Evolutionary conservation across 2,329 filamentous ascomycete genomes (phyloP).

Genomic region (Fusarium domesticum): DNA sequence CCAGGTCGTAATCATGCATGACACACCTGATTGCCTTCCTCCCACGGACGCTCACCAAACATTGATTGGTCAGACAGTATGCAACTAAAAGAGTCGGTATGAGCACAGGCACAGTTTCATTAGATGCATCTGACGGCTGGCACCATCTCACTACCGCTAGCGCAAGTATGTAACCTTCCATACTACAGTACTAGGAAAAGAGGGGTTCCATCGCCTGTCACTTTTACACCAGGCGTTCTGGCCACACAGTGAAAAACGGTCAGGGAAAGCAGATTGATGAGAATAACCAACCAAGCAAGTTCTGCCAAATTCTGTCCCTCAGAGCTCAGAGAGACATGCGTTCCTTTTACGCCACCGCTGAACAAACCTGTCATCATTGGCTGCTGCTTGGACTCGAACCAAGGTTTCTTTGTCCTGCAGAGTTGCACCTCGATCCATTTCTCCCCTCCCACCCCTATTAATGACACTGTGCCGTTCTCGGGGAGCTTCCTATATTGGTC

Average conservation of each 20-base stretch:
- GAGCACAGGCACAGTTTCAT: not conserved
- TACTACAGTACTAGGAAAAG: too few species aligned
- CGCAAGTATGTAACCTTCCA: not conserved
- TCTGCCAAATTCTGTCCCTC: not conserved
- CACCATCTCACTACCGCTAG: not conserved
- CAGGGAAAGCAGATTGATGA: not conserved
- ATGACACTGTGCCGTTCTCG: slow-evolving; percentile 24
- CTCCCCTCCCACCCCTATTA: slow-evolving; percentile 2
- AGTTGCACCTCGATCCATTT: not conserved
- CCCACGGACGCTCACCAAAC: not conserved
- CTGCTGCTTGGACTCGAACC: not conserved
- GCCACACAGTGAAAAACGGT: not conserved
- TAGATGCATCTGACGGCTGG: not conserved
- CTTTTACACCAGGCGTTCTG: not conserved
- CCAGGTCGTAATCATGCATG: too few species aligned
- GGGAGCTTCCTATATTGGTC: slow-evolving; percentile 27
- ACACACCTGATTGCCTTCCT: not conserved
- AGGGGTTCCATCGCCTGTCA: not conserved
- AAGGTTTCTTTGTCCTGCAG: not conserved
- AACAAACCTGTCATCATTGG: not conserved
- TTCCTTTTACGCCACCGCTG: not conserved
- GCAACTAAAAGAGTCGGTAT: not conserved
- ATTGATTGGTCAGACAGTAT: not conserved
- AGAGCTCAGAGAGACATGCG: not conserved
- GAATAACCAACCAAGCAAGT: not conserved